These are phyloP conservation scores for Kingdonia uniflora DNA, from an alignment of 164 flowering plant genomes.

Conservation along the genomic window DNA sequence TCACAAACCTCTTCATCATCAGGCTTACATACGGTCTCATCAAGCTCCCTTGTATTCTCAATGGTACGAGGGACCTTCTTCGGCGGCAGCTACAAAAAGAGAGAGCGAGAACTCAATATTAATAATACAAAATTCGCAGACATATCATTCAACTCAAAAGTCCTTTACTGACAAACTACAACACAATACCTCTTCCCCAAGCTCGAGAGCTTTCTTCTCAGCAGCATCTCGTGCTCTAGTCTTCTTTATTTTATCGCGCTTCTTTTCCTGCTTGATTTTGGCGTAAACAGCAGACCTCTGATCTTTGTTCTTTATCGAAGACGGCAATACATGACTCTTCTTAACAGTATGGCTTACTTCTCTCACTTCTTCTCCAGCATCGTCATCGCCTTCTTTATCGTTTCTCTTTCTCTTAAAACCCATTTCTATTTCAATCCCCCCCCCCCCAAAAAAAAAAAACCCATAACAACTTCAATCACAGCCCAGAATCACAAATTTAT, in stretches of 20 bases:
- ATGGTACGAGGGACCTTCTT: conserved; percentile 62
- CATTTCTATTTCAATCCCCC: conserved; percentile 7
- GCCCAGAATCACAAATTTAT: too few species aligned
- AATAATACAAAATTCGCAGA: too few species aligned
- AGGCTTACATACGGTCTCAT: conserved; percentile 86
- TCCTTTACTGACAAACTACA: not conserved
- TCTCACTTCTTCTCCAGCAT: conserved; percentile 12
- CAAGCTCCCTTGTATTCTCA: conserved; percentile 80
- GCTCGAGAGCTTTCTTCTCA: conserved; percentile 76
- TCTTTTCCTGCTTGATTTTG: conserved; percentile 72
- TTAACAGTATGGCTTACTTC: conserved; percentile 7
- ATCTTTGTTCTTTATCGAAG: conserved; percentile 77
- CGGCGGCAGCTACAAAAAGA: conserved; percentile 39
- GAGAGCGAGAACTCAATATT: not conserved
- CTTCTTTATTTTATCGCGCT: conserved; percentile 67
- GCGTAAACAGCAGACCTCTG: conserved; percentile 65
- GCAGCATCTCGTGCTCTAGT: conserved; percentile 63
- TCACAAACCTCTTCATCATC: conserved; percentile 78
- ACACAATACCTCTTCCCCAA: conserved; percentile 65
- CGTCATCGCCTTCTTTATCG: conserved; percentile 13
- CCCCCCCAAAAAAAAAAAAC: too few species aligned
- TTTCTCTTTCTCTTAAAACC: conserved; percentile 13
- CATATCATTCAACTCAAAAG: too few species aligned
- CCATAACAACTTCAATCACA: too few species aligned
- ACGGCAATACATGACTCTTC: conserved; percentile 43